Base-by-base conservation (phyloP, 2,329 filamentous ascomycete genomes). In the Beauveria sp. region DNA sequence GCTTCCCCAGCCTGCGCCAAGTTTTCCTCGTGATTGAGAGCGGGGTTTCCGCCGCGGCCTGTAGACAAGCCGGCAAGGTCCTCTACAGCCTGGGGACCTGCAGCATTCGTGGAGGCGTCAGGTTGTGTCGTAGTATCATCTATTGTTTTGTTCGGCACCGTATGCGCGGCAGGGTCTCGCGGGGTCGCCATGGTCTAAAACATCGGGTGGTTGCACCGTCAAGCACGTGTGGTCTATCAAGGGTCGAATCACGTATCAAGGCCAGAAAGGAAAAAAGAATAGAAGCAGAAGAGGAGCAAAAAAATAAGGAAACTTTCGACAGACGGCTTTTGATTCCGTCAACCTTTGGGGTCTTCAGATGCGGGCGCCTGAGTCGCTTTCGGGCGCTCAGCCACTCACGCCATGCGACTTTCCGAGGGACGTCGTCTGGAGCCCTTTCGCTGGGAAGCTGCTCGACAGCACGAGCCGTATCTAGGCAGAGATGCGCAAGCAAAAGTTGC, bases 1-100 rank as follows among this genome's bases (percentile, higher is more conserved):
- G 79, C 79, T 48, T 79, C 81, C 69, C 82, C 80, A 61, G 79
- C 75, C 34, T 5, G 34, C 67, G 73, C 74, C 12, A 73, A 73
- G 66, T 79, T 80, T 67, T 81, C 79, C 54, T 75, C 71, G 55
- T 77, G 72, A 64, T 77, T 66, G 50, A 72, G 77, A 16, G 70
- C 68, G 20, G 67, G 24, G 10, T 71, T 77, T 55, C 72, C 73
- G 71, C 76, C 79, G 41, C 66, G 71, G 62, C 77, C 80, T 50
- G 34, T 14, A 37, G 47, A 37, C 48, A 34, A 9, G 12, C 18
- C 22, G 47, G 24, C 18, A 12, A n/a, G 20, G 4, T 22, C 34
- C 14, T 24, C 56, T n/a, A 40, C 20, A 9, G n/a, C 24, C 16
- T 46, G 37, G 3, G 40, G 10, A 5, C 26, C 24, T 20, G 24